Conservation (phyloP, 192 early-diverging fungal species). For the Backusella luteola region DNA sequence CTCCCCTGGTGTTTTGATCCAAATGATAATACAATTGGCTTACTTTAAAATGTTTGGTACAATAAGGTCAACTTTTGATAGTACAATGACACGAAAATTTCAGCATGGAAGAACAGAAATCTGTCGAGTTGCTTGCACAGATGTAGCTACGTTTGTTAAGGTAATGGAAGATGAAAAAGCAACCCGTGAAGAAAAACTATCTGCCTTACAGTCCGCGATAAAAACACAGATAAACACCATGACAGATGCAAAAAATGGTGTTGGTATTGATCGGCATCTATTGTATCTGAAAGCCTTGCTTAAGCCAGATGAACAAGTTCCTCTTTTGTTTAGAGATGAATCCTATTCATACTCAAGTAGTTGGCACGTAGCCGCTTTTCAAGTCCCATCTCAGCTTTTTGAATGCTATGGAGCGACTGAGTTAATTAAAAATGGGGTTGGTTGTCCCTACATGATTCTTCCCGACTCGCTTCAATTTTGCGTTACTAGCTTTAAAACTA, state of each 20-base stretch:
- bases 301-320: constrained; percentile 70
- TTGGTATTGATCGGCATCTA: constrained; percentile 90
- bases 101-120: constrained; percentile 93
- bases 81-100: constrained; percentile 88
- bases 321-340: constrained; percentile 84
- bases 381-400: constrained; percentile 88
- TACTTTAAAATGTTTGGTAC: constrained; percentile 87
- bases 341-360: constrained; percentile 73
- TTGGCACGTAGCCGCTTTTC: constrained; percentile 90
- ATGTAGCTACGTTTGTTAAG: constrained; percentile 80
- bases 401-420: constrained; percentile 88
- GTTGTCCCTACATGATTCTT: constrained; percentile 92
- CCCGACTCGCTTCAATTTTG: constrained; percentile 84
- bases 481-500: constrained; percentile 66
- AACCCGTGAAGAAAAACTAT: constrained; percentile 52
- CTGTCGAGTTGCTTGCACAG: constrained; percentile 76
- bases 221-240: constrained; percentile 79
- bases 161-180: constrained; percentile 71
- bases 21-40: constrained; percentile 95
- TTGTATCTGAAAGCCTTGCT: constrained; percentile 77
- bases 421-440: constrained; percentile 86
- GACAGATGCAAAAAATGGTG: constrained; percentile 71
- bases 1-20: constrained; percentile 75
- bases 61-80: constrained; percentile 84
- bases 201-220: constrained; percentile 72